Conservation (phyloP, 2,329 filamentous ascomycete genomes). For the Alternaria atra region DNA sequence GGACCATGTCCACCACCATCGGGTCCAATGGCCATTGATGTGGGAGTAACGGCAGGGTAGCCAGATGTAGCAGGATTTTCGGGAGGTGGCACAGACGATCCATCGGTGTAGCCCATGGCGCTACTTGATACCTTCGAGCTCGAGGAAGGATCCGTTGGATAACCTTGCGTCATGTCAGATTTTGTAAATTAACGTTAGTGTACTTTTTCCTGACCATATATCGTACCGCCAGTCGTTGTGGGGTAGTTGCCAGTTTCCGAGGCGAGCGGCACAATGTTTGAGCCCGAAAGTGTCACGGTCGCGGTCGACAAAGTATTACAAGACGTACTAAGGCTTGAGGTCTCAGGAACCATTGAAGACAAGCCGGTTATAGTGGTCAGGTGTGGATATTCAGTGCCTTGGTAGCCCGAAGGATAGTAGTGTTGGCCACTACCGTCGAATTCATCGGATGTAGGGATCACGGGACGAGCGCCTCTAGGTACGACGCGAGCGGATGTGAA, state of each 20-base stretch:
- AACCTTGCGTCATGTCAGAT: not conserved
- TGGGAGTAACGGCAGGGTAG: not conserved
- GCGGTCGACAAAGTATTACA: not conserved
- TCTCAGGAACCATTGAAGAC: not conserved
- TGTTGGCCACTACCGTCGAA: not conserved
- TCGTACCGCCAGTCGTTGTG: not conserved
- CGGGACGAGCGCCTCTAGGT: not conserved
- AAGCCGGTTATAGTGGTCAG: not conserved
- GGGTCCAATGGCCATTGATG: not conserved
- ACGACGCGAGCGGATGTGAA: not conserved
- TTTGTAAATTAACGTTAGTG: not conserved
- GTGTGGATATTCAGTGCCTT: not conserved
- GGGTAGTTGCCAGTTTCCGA: not conserved
- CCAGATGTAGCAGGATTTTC: not conserved
- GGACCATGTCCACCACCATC: not conserved
- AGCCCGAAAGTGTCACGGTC: not conserved
- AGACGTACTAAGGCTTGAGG: not conserved
- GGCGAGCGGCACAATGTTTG: not conserved
- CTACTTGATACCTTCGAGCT: not conserved
- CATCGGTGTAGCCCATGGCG: not conserved
- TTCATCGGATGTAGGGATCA: not conserved
- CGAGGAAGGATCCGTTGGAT: not conserved
- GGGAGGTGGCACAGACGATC: not conserved
- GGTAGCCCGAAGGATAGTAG: not conserved
- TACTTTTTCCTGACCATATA: not conserved